Evolutionary conservation across 2,329 filamentous ascomycete genomes (phyloP).

Genomic region (Phyllosticta ampelicida): DNA sequence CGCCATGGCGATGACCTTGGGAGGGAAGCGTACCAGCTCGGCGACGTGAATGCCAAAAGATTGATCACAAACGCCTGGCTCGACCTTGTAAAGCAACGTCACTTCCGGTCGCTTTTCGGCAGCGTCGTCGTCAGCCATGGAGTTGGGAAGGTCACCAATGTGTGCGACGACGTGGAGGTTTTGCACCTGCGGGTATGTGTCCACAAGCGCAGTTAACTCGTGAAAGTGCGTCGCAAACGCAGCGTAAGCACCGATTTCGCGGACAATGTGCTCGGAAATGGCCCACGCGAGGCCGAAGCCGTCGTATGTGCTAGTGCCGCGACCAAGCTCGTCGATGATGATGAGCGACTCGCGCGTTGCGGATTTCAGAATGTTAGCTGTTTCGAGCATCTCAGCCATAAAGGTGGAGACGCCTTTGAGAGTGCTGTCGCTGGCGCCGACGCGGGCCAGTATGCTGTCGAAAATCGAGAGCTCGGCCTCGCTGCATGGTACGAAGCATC

Average conservation of each 20-base stretch:
- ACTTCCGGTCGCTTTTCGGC: conserved; percentile 54
- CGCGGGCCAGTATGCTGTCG: conserved; percentile 90
- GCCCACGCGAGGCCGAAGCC: conserved; percentile 99
- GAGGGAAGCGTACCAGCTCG: conserved; percentile 88
- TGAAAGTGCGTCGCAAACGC: conserved; percentile 98
- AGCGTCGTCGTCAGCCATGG: conserved; percentile 28
- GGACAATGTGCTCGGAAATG: conserved; percentile 94
- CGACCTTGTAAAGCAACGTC: conserved; percentile 91
- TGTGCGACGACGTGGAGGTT: conserved; percentile 96
- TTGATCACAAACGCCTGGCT: conserved; percentile 91
- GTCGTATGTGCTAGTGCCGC: conserved; percentile 95
- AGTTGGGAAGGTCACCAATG: conserved; percentile 45
- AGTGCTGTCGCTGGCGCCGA: conserved; percentile 91
- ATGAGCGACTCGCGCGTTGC: conserved; percentile 92
- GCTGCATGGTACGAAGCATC: conserved; percentile 87
- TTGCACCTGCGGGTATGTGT: conserved; percentile 75
- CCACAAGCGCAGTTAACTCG: conserved; percentile 82
- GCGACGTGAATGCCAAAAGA: conserved; percentile 98
- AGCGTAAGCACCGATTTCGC: conserved; percentile 85
- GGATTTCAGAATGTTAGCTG: conserved; percentile 94
- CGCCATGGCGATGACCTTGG: conserved; percentile 98
- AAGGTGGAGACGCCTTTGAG: conserved; percentile 97
- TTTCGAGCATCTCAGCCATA: conserved; percentile 99
- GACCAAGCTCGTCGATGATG: conserved; percentile 95
- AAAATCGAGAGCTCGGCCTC: conserved; percentile 91